Conservation (phyloP, 1,139 yeast species). For the Debaryomyces coudertii region DNA sequence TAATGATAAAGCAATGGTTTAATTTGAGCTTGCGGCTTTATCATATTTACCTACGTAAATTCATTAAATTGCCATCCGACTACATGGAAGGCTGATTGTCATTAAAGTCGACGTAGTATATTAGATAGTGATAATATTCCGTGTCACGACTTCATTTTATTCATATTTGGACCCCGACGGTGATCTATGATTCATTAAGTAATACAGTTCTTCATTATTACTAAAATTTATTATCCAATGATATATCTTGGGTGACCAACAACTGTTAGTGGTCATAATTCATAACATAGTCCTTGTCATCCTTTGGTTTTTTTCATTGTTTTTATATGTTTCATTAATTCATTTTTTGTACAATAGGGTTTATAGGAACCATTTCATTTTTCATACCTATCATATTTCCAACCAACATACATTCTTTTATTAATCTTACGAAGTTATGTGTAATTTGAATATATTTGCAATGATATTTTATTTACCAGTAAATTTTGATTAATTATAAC, state of each 20-base stretch:
- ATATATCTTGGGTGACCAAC: background rate
- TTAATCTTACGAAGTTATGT: background rate
- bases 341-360: slow-evolving; percentile 3
- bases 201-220: background rate
- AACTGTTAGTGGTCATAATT: background rate
- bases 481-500: too few species aligned
- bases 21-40: background rate
- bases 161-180: background rate
- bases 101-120: background rate
- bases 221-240: background rate
- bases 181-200: background rate
- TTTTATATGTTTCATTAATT: background rate
- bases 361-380: background rate
- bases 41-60: background rate
- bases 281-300: background rate
- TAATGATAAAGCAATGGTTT: slow-evolving; percentile 20
- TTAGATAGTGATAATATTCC: background rate
- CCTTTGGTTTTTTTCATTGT: background rate
- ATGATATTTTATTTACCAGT: too few species aligned
- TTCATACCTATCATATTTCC: background rate
- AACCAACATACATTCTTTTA: background rate
- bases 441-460: background rate
- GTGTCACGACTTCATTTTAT: slow-evolving; percentile 1
- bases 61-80: background rate
- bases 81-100: background rate